phyloP scores from a whole-genome alignment of 2,329 filamentous ascomycete species.

The Scytalidium sp. region DNA sequence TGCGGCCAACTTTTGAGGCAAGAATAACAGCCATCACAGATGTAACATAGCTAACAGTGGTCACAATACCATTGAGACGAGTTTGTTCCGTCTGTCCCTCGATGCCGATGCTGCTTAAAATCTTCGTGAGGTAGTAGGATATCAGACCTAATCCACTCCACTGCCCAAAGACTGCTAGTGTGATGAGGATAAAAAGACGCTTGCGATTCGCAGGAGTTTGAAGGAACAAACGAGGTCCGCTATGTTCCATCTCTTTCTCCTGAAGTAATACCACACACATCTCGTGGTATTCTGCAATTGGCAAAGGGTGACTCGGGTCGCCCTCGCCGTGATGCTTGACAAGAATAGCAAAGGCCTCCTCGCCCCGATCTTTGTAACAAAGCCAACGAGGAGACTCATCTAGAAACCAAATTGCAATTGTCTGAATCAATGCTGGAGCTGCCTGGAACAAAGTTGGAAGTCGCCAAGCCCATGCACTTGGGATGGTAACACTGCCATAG shows the following conservation, averaged over 20 bases:
- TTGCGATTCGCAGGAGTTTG: constrained; percentile 20
- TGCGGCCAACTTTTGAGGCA: constrained; percentile 21
- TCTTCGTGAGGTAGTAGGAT: constrained; percentile 34
- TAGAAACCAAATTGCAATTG: constrained; percentile 44
- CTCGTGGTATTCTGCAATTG: constrained; percentile 15
- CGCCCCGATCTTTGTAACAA: constrained; percentile 50
- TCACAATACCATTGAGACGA: constrained; percentile 25
- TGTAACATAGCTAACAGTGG: constrained; percentile 30
- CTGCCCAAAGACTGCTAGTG: constrained; percentile 28
- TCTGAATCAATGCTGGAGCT: constrained; percentile 42
- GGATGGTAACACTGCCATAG: constrained; percentile 34
- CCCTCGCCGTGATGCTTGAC: constrained; percentile 55
- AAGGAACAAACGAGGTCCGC: constrained; percentile 6
- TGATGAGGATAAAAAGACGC: constrained; percentile 27
- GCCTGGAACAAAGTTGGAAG: constrained; percentile 54
- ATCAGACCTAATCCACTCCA: constrained; percentile 20
- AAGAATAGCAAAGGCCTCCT: constrained; percentile 52
- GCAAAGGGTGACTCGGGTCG: constrained; percentile 31
- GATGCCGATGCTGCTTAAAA: constrained; percentile 22
- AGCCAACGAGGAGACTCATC: constrained; percentile 56
- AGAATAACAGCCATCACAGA: constrained; percentile 27
- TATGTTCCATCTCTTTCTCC: constrained; percentile 30
- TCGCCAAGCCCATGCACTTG: constrained; percentile 51
- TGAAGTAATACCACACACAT: constrained; percentile 28
- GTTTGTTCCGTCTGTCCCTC: constrained; percentile 16